Evolutionary conservation across 2,329 filamentous ascomycete species (phyloP).

Genomic region (Fusarium anguioides): DNA sequence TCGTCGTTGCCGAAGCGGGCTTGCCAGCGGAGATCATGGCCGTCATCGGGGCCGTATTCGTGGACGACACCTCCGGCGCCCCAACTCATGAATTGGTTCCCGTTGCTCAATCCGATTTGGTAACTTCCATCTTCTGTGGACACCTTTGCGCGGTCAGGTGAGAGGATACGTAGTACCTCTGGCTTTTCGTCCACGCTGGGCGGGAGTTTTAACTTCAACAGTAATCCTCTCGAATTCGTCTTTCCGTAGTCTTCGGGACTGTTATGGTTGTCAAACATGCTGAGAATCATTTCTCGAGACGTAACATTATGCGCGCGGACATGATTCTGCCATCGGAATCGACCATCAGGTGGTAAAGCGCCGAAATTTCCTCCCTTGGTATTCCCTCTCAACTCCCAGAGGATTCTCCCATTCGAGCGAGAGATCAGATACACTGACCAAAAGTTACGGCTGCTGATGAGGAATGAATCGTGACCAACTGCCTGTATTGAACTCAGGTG

Average conservation of each 20-base stretch:
- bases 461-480: slow-evolving; percentile 31
- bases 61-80: slow-evolving; percentile 40
- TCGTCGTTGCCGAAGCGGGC: slow-evolving; percentile 39
- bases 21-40: slow-evolving; percentile 42
- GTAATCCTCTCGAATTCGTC: slow-evolving; percentile 19
- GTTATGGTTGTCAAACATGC: slow-evolving; percentile 53
- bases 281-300: slow-evolving; percentile 41
- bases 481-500: slow-evolving; percentile 44
- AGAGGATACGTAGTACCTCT: slow-evolving; percentile 11
- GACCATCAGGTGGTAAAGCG: slow-evolving; percentile 38
- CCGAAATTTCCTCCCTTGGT: slow-evolving; percentile 43
- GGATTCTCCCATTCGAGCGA: slow-evolving; percentile 29
- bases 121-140: slow-evolving; percentile 35
- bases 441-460: slow-evolving; percentile 41
- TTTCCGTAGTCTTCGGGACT: slow-evolving; percentile 17
- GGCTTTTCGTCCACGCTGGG: slow-evolving; percentile 20
- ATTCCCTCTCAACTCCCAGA: slow-evolving; percentile 43
- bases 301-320: slow-evolving; percentile 45
- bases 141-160: slow-evolving; percentile 24
- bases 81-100: slow-evolving; percentile 41
- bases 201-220: slow-evolving; percentile 30
- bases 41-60: slow-evolving; percentile 40
- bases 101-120: slow-evolving; percentile 30
- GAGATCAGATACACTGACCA: slow-evolving; percentile 41
- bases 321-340: slow-evolving; percentile 53